Conservation (phyloP, 1,284 basidiomycete species). For the Naganishia albida region DNA sequence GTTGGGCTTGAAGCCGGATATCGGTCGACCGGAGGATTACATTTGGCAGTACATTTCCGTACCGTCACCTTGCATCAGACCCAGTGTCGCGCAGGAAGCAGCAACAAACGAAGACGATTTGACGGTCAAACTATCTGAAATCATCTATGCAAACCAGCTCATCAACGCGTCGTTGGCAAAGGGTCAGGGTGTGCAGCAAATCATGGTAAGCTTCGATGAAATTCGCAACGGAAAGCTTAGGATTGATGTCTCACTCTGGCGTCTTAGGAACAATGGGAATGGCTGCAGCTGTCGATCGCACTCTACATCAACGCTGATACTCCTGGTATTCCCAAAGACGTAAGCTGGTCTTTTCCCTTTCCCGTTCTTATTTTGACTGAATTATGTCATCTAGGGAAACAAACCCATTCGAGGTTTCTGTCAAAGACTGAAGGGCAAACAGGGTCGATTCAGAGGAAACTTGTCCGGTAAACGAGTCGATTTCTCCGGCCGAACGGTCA, state of each 20-base stretch:
- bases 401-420: conserved; percentile 97
- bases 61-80: conserved; percentile 95
- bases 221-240: conserved; percentile 3
- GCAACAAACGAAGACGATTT: conserved; percentile 96
- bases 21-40: conserved; percentile 93
- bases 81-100: conserved; percentile 94
- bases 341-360: conserved; percentile 35
- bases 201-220: conserved; percentile 66
- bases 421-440: conserved; percentile 97
- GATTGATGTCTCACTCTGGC: conserved; percentile 9
- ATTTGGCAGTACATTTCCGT: conserved; percentile 99
- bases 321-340: conserved; percentile 81
- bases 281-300: conserved; percentile 88
- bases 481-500: conserved; percentile 97
- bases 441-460: conserved; percentile 98
- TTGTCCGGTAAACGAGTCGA: conserved; percentile 99
- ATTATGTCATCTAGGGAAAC: conserved; percentile 59
- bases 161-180: conserved; percentile 88
- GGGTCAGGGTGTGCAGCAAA: conserved; percentile 81
- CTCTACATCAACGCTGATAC: conserved; percentile 99
- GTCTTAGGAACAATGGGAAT: conserved; percentile 95
- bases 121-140: conserved; percentile 96
- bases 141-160: conserved; percentile 90
- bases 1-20: conserved; percentile 82
- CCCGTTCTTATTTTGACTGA: neutral